phyloP scores from a whole-genome alignment of 768 basidiomycete species.

The Coprinopsis marcescibilis region DNA sequence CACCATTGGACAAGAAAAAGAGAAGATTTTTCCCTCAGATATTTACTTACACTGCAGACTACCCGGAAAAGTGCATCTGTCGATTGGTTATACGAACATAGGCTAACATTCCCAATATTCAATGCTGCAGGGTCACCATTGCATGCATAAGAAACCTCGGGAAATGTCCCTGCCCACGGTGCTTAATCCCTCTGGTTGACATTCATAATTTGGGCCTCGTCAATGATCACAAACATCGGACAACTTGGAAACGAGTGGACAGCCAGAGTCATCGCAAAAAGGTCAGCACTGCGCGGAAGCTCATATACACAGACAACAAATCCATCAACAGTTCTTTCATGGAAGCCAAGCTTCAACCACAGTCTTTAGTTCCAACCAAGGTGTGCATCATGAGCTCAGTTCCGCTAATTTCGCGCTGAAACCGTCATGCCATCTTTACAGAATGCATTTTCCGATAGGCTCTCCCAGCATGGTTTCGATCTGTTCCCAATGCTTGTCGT shows the following conservation, averaged over 20 bases:
- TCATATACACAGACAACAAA: background rate
- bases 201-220: constrained; percentile 23
- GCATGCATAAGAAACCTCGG: constrained; percentile 29
- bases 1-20: background rate
- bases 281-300: background rate
- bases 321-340: background rate
- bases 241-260: background rate
- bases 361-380: constrained; percentile 20
- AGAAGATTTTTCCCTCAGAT: constrained; percentile 8
- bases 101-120: background rate
- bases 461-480: constrained; percentile 14
- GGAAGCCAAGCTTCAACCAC: background rate
- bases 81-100: background rate
- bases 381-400: constrained; percentile 27
- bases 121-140: constrained; percentile 19
- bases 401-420: constrained; percentile 20
- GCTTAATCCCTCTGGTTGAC: constrained; percentile 20
- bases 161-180: constrained; percentile 30
- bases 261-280: background rate
- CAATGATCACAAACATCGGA: constrained; percentile 5
- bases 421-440: background rate
- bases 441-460: background rate
- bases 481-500: constrained; percentile 24
- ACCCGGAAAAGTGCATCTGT: constrained; percentile 9
- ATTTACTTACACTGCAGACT: constrained; percentile 12